phyloP scores from a whole-genome alignment of 2,329 filamentous ascomycete genomes.

The Penicillium sp. region DNA sequence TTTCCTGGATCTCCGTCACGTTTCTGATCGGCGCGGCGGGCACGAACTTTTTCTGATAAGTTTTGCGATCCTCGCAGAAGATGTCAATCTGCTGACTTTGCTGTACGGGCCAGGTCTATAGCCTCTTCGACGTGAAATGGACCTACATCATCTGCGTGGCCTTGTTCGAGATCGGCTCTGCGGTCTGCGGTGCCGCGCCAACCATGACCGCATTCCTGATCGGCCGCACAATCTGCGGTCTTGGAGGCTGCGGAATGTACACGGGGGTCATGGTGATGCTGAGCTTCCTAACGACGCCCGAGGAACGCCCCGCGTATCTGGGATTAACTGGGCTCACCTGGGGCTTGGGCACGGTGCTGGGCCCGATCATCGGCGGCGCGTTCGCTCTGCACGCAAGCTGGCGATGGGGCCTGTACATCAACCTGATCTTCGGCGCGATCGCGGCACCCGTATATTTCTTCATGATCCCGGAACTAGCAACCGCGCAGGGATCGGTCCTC shows the following conservation, averaged over 20 bases:
- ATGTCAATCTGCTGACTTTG: neutral
- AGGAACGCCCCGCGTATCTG: neutral
- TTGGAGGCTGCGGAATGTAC: neutral
- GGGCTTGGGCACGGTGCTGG: neutral
- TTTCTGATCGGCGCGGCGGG: constrained; percentile 17
- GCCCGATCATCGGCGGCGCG: neutral
- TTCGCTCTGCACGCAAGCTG: neutral
- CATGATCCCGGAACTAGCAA: neutral
- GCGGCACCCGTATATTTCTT: neutral
- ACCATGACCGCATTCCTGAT: neutral
- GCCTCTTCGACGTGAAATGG: neutral
- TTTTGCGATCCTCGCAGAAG: neutral
- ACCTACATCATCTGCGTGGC: neutral
- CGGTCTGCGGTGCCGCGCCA: neutral
- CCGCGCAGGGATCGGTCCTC: neutral
- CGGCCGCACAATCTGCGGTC: neutral
- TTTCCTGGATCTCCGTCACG: constrained; percentile 33
- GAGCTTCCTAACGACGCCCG: neutral
- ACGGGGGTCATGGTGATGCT: neutral
- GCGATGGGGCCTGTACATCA: neutral
- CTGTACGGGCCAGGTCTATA: neutral
- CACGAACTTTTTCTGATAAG: constrained; percentile 15
- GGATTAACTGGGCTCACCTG: neutral
- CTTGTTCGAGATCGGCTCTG: neutral
- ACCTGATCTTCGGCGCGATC: neutral